Percentiles rank a stretch among this genome's conserved stretches.
phyloP scores from a whole-genome alignment of 2,329 filamentous ascomycete genomes.

The Claviceps digitariae region DNA sequence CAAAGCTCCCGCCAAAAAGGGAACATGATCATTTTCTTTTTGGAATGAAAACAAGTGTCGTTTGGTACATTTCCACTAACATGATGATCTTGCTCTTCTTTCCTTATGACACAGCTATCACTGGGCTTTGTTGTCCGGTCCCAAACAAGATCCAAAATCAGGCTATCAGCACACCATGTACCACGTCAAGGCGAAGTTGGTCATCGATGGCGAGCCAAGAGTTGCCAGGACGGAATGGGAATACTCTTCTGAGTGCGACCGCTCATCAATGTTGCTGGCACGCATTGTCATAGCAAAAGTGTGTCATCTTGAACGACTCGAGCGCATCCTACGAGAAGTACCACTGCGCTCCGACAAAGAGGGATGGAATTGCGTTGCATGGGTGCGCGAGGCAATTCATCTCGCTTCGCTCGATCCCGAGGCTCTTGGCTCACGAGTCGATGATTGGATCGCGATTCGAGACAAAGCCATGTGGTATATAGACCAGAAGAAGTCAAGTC shows the following conservation, averaged over 20 bases:
- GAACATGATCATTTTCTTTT: not conserved
- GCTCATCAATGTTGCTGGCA: slow-evolving; percentile 3
- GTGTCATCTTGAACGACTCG: slow-evolving; percentile 2
- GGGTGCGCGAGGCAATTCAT: slow-evolving; percentile 5
- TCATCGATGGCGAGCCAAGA: slow-evolving; percentile 2
- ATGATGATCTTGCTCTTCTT: not conserved
- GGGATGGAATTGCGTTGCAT: slow-evolving; percentile 5
- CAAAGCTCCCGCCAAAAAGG: too few relatives aligned
- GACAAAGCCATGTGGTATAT: slow-evolving; percentile 6
- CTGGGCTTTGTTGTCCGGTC: slow-evolving; percentile 6
- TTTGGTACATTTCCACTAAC: not conserved
- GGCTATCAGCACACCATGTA: slow-evolving; percentile 5
- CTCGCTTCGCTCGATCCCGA: not conserved
- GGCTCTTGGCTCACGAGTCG: slow-evolving; percentile 1
- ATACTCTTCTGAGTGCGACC: slow-evolving; percentile 4
- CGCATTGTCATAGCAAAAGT: slow-evolving; percentile 5
- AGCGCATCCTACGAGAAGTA: slow-evolving; percentile 1
- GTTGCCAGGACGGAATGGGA: slow-evolving; percentile 4
- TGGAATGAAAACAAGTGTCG: not conserved
- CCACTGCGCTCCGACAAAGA: slow-evolving; percentile 2
- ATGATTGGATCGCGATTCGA: slow-evolving; percentile 5
- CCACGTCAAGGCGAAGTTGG: slow-evolving; percentile 4
- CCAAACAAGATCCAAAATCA: slow-evolving; percentile 2
- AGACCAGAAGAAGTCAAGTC: slow-evolving; percentile 4
- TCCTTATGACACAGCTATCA: slow-evolving; percentile 1